Conservation (phyloP, 805 yeast genomes). For the Candida corydali region DNA sequence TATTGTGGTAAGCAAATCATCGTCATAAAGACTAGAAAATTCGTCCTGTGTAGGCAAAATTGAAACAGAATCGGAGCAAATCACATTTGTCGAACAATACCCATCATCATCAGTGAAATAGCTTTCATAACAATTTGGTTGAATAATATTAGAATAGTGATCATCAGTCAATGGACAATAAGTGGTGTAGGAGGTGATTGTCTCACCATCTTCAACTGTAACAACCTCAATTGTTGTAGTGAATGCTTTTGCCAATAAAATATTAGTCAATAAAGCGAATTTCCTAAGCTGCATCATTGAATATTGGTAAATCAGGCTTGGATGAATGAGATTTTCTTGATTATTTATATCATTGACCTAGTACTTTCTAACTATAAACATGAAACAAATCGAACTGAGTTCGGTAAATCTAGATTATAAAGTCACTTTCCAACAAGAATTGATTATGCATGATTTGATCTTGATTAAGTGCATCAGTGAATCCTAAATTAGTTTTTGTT, state of each 20-base stretch:
- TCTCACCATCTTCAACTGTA: background rate
- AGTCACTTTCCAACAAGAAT: background rate
- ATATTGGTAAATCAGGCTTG: no score
- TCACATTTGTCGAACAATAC: background rate
- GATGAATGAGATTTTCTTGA: background rate
- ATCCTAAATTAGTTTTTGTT: no score
- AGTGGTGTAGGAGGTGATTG: background rate
- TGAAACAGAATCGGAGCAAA: background rate
- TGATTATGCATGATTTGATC: background rate
- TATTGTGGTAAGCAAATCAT: background rate
- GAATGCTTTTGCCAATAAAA: constrained; percentile 13
- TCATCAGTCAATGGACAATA: background rate
- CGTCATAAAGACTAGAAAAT: background rate
- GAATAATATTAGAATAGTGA: background rate
- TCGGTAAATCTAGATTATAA: background rate
- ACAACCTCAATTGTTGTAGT: background rate
- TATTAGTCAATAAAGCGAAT: background rate
- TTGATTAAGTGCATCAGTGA: no score
- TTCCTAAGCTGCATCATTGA: background rate
- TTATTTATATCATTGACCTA: background rate
- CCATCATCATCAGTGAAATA: background rate
- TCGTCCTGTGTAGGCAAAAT: background rate
- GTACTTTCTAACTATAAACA: background rate
- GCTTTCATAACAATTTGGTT: background rate
- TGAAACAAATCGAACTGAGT: background rate